Evolutionary conservation across 176 grass and related monocot genomes (phyloP).

Genomic region (Hyparrhenia diplandra): DNA sequence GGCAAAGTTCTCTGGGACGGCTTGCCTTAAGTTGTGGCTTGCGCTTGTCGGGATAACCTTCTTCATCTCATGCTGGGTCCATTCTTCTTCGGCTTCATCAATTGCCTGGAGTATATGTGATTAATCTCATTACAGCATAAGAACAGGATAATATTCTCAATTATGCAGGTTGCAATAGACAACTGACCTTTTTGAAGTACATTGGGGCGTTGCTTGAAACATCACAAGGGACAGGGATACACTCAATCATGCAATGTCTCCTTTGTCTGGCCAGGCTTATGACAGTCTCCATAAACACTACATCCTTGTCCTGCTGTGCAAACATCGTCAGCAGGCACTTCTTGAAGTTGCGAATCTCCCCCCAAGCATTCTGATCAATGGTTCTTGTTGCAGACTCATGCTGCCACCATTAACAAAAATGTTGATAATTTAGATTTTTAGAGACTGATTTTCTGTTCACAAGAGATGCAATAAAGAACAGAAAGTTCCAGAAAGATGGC

Average conservation of each 20-base stretch:
- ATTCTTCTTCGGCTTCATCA: conserved; percentile 92
- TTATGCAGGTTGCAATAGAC: background rate
- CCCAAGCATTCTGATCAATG: conserved; percentile 75
- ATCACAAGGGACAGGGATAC: conserved; percentile 68
- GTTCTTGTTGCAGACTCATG: conserved; percentile 81
- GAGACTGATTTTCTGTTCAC: background rate
- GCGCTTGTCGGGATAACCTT: conserved; percentile 78
- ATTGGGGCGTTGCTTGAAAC: conserved; percentile 75
- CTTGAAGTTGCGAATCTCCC: conserved; percentile 97
- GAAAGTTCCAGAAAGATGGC: too few species aligned
- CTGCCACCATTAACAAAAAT: conserved; percentile 38
- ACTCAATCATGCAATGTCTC: conserved; percentile 83
- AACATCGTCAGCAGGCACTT: conserved; percentile 92
- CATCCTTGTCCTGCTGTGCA: conserved; percentile 68
- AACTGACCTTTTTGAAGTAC: conserved; percentile 91
- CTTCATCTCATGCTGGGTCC: conserved; percentile 86
- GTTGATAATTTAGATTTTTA: background rate
- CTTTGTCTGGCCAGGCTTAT: conserved; percentile 63
- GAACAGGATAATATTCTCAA: background rate
- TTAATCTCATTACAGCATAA: background rate
- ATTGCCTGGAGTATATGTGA: conserved; percentile 54
- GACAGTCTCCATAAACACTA: conserved; percentile 84
- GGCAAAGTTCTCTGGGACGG: conserved; percentile 79
- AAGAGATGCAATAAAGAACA: conserved; percentile 2
- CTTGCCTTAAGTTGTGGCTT: conserved; percentile 59